These are phyloP conservation scores for Scheffersomyces lignosus DNA, from an alignment of 805 yeast species.

Conservation along the genomic window DNA sequence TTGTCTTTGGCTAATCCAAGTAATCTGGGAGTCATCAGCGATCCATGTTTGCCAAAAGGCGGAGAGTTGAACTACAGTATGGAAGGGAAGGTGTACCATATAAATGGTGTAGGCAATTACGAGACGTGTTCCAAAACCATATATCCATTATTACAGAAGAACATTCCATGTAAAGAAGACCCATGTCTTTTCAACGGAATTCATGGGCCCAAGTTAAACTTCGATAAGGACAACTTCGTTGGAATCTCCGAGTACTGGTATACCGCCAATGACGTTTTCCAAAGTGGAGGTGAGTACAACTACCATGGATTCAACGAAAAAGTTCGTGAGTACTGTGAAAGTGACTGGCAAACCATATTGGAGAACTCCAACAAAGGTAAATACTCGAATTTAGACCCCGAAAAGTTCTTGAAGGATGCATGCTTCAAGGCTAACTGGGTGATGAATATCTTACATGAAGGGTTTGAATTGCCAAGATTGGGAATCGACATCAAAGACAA, in stretches of 20 bases:
- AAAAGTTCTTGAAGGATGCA: constrained; percentile 58
- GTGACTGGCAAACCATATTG: constrained; percentile 63
- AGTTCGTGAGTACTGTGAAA: constrained; percentile 72
- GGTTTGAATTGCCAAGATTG: constrained; percentile 80
- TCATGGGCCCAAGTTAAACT: constrained; percentile 88
- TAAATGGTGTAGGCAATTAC: constrained; percentile 78
- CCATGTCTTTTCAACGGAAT: constrained; percentile 96
- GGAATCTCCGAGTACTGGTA: constrained; percentile 98
- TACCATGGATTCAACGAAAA: constrained; percentile 65
- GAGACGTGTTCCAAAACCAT: constrained; percentile 68
- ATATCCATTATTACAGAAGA: constrained; percentile 75
- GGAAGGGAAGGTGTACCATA: constrained; percentile 47
- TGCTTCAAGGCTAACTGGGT: constrained; percentile 98
- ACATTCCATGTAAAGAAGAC: constrained; percentile 77
- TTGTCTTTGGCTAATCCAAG: constrained; percentile 19
- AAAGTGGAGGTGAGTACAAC: constrained; percentile 86
- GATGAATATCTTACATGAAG: constrained; percentile 83
- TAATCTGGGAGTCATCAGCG: constrained; percentile 35
- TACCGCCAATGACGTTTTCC: constrained; percentile 88
- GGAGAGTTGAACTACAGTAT: constrained; percentile 48
- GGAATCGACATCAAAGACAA: constrained; percentile 46
- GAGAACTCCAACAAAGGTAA: constrained; percentile 52
- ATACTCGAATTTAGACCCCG: constrained; percentile 57
- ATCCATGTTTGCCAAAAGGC: constrained; percentile 81
- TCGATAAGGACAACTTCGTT: constrained; percentile 75